phyloP scores from a whole-genome alignment of 805 yeast species.

The Komagataella ulmi region DNA sequence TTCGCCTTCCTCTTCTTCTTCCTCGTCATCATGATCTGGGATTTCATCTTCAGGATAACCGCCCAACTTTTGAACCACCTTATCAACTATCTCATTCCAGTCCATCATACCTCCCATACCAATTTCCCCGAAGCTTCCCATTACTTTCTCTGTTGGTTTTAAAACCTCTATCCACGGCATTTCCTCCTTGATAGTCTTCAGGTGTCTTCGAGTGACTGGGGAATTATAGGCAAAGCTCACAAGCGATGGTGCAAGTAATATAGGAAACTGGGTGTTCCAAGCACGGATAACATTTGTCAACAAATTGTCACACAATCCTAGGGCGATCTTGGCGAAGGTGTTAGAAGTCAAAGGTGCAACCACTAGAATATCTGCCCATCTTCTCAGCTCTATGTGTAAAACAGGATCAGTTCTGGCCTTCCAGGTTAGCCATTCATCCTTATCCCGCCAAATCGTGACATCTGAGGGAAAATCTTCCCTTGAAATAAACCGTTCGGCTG shows the following conservation, averaged over 20 bases:
- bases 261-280: constrained; percentile 47
- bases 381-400: constrained; percentile 42
- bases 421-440: constrained; percentile 47
- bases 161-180: constrained; percentile 52
- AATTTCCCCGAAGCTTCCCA: constrained; percentile 42
- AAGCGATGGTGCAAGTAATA: constrained; percentile 48
- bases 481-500: constrained; percentile 38
- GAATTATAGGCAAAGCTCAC: constrained; percentile 47
- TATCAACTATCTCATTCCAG: constrained; percentile 48
- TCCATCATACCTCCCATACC: constrained; percentile 65
- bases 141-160: constrained; percentile 47
- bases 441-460: constrained; percentile 41
- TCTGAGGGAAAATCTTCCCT: constrained; percentile 31
- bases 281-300: constrained; percentile 46
- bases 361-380: constrained; percentile 48
- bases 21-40: constrained; percentile 32
- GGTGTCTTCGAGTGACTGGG: constrained; percentile 38
- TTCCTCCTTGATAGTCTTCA: constrained; percentile 38
- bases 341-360: constrained; percentile 48
- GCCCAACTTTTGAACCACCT: constrained; percentile 37
- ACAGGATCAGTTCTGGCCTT: constrained; percentile 43
- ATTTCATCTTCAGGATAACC: constrained; percentile 39
- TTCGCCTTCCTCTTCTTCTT: constrained; percentile 20
- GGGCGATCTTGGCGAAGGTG: constrained; percentile 39
- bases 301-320: constrained; percentile 46